phyloP scores from a whole-genome alignment of 2,329 filamentous ascomycete genomes.

The Scleromitrula shiraiana region DNA sequence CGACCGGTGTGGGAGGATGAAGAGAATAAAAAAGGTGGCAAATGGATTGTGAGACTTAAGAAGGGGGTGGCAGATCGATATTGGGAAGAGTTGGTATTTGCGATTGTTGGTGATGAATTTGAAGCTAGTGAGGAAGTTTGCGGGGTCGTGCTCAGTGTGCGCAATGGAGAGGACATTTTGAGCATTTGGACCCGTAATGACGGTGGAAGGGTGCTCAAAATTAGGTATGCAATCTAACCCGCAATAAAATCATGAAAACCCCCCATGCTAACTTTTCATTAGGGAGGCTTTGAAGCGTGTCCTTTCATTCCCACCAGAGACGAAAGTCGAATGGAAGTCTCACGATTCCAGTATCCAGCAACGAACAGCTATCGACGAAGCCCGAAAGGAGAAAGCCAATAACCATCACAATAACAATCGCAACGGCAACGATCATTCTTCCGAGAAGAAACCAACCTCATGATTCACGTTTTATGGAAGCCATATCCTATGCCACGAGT shows the following conservation, averaged over 20 bases:
- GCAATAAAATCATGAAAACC: slow-evolving; percentile 8
- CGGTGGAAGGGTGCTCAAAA: slow-evolving; percentile 89
- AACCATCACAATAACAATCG: slow-evolving; percentile 29
- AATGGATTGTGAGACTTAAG: slow-evolving; percentile 95
- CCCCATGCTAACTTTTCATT: slow-evolving; percentile 13
- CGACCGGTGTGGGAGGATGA: slow-evolving; percentile 98
- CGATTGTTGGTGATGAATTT: slow-evolving; percentile 90
- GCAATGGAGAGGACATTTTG: slow-evolving; percentile 92
- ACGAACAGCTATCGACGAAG: slow-evolving; percentile 81
- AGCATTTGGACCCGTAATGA: slow-evolving; percentile 97
- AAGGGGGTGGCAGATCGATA: slow-evolving; percentile 95
- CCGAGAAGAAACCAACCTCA: slow-evolving; percentile 22
- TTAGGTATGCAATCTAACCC: slow-evolving; percentile 55
- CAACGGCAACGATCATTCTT: slow-evolving; percentile 6
- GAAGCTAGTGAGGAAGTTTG: slow-evolving; percentile 87
- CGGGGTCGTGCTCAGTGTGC: slow-evolving; percentile 86
- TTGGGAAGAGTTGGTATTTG: slow-evolving; percentile 90
- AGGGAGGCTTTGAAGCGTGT: slow-evolving; percentile 93
- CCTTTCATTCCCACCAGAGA: slow-evolving; percentile 78
- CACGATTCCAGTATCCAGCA: slow-evolving; percentile 95
- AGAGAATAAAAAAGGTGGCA: slow-evolving; percentile 90
- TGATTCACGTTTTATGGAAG: slow-evolving; percentile 12
- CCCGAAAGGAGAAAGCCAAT: slow-evolving; percentile 72
- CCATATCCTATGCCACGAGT: slow-evolving; percentile 15
- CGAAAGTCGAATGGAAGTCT: slow-evolving; percentile 88